A percentile compares a stretch with the other conserved stretches of the same genome.
These are phyloP conservation scores for Nicotiana tabacum DNA, from an alignment of 257 asterid genomes.

Conservation along the genomic window DNA sequence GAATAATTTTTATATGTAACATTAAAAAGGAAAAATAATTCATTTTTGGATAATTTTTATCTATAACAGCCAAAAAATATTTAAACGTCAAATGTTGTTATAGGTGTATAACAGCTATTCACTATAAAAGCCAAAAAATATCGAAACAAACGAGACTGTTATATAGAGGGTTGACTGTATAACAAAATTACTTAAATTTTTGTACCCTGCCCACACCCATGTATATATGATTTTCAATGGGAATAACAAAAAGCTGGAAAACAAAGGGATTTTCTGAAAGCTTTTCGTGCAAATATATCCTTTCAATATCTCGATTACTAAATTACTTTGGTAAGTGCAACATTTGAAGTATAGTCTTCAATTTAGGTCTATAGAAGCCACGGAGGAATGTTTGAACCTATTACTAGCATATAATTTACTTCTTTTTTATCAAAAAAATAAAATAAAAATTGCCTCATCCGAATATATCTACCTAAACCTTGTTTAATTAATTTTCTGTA, in stretches of 20 bases:
- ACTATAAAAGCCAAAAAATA: too few species aligned
- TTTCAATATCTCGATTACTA: neutral
- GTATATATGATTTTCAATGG: too few species aligned
- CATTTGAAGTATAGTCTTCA: neutral
- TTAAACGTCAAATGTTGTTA: too few species aligned
- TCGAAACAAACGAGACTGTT: too few species aligned
- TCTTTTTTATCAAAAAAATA: neutral
- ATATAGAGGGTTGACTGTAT: too few species aligned
- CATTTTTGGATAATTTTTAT: too few species aligned
- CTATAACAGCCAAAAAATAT: too few species aligned
- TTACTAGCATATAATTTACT: neutral
- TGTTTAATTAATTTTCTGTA: neutral
- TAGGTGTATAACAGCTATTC: too few species aligned
- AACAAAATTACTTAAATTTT: too few species aligned
- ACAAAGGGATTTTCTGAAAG: neutral
- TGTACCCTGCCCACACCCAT: too few species aligned
- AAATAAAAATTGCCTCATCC: neutral
- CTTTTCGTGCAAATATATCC: neutral
- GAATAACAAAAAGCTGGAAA: neutral
- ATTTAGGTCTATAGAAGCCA: slow-evolving; percentile 15
- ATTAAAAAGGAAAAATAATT: too few species aligned
- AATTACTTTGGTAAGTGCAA: neutral
- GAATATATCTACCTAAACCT: neutral
- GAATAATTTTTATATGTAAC: too few species aligned
- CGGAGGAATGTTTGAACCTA: slow-evolving; percentile 35